Base-by-base conservation (phyloP, 768 basidiomycete genomes). In the Boletus subparvulus region DNA sequence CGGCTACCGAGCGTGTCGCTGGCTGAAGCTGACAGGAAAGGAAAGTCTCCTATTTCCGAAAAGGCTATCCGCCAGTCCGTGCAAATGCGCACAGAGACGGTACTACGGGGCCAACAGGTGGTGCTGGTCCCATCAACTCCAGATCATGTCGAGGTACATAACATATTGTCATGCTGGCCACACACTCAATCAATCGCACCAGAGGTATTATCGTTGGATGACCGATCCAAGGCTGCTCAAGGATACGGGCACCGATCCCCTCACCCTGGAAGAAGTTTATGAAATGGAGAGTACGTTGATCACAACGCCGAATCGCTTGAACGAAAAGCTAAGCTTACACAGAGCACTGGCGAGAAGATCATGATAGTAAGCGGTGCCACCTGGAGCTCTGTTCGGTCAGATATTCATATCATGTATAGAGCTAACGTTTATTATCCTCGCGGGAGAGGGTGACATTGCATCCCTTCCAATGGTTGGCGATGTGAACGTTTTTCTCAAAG, bases 201-300 rank as follows among this genome's bases (percentile, higher is more conserved):
- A 94, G 90, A 88, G 74, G 65, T 98, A 97, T 66, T 84, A 95
- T 67, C 77, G 79, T 59, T 98, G 94, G 94, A 96, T 98, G 94
- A 75, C 81, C 30, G 80, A 82, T 67, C 81, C 83, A 35, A 84
- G 84, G 59, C 75, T 98, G 52, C 81, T 86, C 41, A 79, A 83
- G 47, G 76, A 88, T 17, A 97, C 93, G 0, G 93, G 93, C 6
- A 93, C 90, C 55, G 93, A 96, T 62, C 87, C 88, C 5, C 77
- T 97, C 41, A 82, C 80, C 9, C 73, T 93, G 8, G 85, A 88
- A 57, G 83, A 95, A 65, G 94, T 95, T 65, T 86, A 87, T 57
- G 86, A 87, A 24, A 96, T 96, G 94, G 94, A 96, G 70, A 77
- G 94, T 93, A 64, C 58, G 80, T 63, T 52, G 13, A 44, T 40